Evolutionary conservation across 1,284 basidiomycete species (phyloP).

Genomic region (Xerocomus nothofagi): DNA sequence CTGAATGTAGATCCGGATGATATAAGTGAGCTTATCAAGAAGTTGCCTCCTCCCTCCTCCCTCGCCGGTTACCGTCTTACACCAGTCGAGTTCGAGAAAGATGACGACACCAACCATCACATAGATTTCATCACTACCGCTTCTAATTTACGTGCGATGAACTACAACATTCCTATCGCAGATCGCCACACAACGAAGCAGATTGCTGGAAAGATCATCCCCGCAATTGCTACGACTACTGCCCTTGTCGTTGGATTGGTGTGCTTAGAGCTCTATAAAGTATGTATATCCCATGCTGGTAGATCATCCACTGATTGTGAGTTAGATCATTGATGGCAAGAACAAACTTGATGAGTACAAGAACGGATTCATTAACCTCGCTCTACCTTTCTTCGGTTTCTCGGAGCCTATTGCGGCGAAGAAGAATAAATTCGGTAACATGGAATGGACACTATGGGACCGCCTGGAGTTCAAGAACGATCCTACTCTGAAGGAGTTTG

Average conservation of each 20-base stretch:
- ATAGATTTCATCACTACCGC: slow-evolving; percentile 99
- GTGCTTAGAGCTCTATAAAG: slow-evolving; percentile 97
- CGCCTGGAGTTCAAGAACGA: slow-evolving; percentile 92
- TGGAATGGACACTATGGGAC: slow-evolving; percentile 99
- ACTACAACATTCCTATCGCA: slow-evolving; percentile 89
- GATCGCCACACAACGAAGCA: slow-evolving; percentile 97
- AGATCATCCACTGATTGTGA: slow-evolving; percentile 4
- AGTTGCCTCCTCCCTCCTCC: slow-evolving; percentile 85
- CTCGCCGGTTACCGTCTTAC: slow-evolving; percentile 93
- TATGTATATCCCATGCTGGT: slow-evolving; percentile 29
- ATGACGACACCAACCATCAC: slow-evolving; percentile 97
- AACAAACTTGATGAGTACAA: slow-evolving; percentile 93
- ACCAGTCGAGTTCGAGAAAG: slow-evolving; percentile 99
- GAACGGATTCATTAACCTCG: slow-evolving; percentile 98
- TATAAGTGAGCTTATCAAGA: slow-evolving; percentile 55
- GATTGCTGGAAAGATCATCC: slow-evolving; percentile 99
- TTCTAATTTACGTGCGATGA: slow-evolving; percentile 95
- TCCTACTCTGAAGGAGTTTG: slow-evolving; percentile 85
- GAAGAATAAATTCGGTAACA: slow-evolving; percentile 85
- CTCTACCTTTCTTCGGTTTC: slow-evolving; percentile 98
- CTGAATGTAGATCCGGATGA: slow-evolving; percentile 51
- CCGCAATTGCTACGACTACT: slow-evolving; percentile 98
- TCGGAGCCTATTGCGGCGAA: slow-evolving; percentile 95
- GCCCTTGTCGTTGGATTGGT: slow-evolving; percentile 94
- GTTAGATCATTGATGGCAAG: slow-evolving; percentile 92